Evolutionary conservation across 2,329 filamentous ascomycete genomes (phyloP).

Genomic region (Lasiodiplodia gonubiensis): DNA sequence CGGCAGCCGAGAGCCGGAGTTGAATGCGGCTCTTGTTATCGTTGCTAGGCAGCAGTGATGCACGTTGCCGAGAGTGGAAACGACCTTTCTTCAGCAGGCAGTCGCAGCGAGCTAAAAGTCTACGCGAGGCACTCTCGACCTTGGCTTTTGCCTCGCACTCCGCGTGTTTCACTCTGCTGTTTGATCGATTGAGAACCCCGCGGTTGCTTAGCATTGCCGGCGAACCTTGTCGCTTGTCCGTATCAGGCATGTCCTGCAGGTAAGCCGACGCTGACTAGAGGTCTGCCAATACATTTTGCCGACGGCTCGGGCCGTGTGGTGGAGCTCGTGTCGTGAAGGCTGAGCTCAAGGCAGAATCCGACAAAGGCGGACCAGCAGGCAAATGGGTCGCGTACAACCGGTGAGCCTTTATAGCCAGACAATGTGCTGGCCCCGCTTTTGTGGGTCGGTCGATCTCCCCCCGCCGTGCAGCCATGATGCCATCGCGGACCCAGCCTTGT

Average conservation of each 20-base stretch:
- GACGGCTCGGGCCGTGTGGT: slow-evolving; percentile 9
- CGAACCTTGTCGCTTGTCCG: background rate
- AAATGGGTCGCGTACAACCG: slow-evolving; percentile 9
- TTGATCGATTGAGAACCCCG: background rate
- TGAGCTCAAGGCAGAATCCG: slow-evolving; percentile 1
- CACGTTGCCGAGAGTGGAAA: slow-evolving; percentile 10
- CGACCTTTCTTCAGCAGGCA: slow-evolving; percentile 2
- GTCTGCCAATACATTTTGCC: background rate
- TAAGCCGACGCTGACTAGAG: slow-evolving; percentile 18
- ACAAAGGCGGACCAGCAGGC: background rate
- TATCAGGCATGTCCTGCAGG: background rate
- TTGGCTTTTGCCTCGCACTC: background rate
- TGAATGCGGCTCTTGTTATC: slow-evolving; percentile 8
- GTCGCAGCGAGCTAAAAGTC: background rate
- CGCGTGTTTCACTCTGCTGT: background rate
- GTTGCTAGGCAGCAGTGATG: slow-evolving; percentile 15
- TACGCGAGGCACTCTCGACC: background rate
- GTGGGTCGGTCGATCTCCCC: background rate
- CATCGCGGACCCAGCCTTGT: slow-evolving; percentile 4
- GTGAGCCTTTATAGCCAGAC: slow-evolving; percentile 13
- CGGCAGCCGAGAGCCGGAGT: background rate
- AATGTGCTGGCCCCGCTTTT: slow-evolving; percentile 10
- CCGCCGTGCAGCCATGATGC: background rate
- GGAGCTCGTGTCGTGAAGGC: slow-evolving; percentile 1
- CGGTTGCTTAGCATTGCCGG: background rate